A percentile compares a stretch with the other conserved stretches of the same genome.
Conservation (phyloP, 1,284 basidiomycete species). For the Bothia castanella region DNA sequence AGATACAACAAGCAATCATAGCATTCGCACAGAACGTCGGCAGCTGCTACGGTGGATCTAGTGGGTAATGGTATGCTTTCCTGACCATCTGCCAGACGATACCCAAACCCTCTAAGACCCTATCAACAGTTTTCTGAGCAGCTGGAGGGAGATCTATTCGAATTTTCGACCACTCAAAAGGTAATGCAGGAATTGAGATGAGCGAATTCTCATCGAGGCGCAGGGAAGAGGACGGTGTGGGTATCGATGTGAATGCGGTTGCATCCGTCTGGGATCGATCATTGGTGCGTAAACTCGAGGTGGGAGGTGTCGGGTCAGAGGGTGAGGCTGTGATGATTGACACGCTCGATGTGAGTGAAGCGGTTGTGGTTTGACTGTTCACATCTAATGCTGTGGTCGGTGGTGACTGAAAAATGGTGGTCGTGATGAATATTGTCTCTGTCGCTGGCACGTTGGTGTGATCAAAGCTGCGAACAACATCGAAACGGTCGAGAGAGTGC, state of each 20-base stretch:
- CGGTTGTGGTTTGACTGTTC: slow-evolving; percentile 5
- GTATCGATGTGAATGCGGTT: slow-evolving; percentile 10
- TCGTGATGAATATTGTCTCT: slow-evolving; percentile 32
- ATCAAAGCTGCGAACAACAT: slow-evolving; percentile 21
- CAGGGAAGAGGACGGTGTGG: slow-evolving; percentile 17
- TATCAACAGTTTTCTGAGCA: slow-evolving; percentile 29
- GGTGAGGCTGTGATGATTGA: slow-evolving; percentile 11
- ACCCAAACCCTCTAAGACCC: slow-evolving; percentile 37
- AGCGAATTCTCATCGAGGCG: slow-evolving; percentile 17
- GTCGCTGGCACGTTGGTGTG: slow-evolving; percentile 18
- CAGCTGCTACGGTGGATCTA: slow-evolving; percentile 42
- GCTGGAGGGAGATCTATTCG: slow-evolving; percentile 25
- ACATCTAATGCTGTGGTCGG: slow-evolving; percentile 5
- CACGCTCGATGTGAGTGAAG: slow-evolving; percentile 1
- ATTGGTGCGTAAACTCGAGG: slow-evolving; percentile 3
- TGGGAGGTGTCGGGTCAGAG: slow-evolving; percentile 1
- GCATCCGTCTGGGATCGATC: slow-evolving; percentile 13
- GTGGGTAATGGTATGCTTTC: slow-evolving; percentile 54
- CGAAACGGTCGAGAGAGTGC: slow-evolving; percentile 34
- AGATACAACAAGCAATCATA: slow-evolving; percentile 8
- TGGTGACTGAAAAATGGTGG: slow-evolving; percentile 30
- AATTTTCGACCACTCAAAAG: slow-evolving; percentile 30
- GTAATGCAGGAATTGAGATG: slow-evolving; percentile 13
- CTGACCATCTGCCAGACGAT: slow-evolving; percentile 47
- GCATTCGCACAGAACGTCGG: slow-evolving; percentile 3